phyloP scores from a whole-genome alignment of 1,139 yeast species.

The Suhomyces atakaporum region DNA sequence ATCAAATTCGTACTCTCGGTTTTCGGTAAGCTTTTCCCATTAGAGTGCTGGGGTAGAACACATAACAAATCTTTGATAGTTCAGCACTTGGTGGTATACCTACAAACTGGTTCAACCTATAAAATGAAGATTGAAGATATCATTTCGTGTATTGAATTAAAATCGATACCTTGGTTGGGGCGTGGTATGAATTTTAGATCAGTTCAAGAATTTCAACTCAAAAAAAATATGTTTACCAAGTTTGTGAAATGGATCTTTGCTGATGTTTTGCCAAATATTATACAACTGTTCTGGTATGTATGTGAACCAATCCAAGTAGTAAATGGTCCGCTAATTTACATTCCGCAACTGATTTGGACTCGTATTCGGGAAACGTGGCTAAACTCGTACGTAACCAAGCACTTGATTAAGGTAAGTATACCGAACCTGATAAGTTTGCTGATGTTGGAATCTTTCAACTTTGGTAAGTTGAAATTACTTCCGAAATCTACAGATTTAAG shows the following conservation, averaged over 20 bases:
- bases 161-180: slow-evolving; percentile 53
- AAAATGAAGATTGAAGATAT: slow-evolving; percentile 27
- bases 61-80: slow-evolving; percentile 48
- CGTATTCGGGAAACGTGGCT: slow-evolving; percentile 44
- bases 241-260: slow-evolving; percentile 64
- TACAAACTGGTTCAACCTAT: slow-evolving; percentile 41
- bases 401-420: slow-evolving; percentile 19
- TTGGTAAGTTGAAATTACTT: slow-evolving; percentile 46
- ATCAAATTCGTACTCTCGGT: slow-evolving; percentile 41
- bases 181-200: slow-evolving; percentile 26
- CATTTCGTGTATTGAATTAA: slow-evolving; percentile 31
- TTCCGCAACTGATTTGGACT: slow-evolving; percentile 64
- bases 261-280: slow-evolving; percentile 46
- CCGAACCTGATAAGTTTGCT: not conserved
- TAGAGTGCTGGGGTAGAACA: slow-evolving; percentile 54
- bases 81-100: slow-evolving; percentile 35
- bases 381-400: slow-evolving; percentile 35
- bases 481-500: slow-evolving; percentile 63
- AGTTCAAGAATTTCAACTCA: slow-evolving; percentile 36
- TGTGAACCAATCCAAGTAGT: slow-evolving; percentile 55
- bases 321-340: slow-evolving; percentile 41
- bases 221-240: slow-evolving; percentile 33
- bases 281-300: slow-evolving; percentile 65
- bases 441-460: slow-evolving; percentile 20
- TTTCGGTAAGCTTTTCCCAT: slow-evolving; percentile 53